Evolutionary conservation across 2,329 filamentous ascomycete genomes (phyloP).

Genomic region (Microdochium trichocladiopsis): DNA sequence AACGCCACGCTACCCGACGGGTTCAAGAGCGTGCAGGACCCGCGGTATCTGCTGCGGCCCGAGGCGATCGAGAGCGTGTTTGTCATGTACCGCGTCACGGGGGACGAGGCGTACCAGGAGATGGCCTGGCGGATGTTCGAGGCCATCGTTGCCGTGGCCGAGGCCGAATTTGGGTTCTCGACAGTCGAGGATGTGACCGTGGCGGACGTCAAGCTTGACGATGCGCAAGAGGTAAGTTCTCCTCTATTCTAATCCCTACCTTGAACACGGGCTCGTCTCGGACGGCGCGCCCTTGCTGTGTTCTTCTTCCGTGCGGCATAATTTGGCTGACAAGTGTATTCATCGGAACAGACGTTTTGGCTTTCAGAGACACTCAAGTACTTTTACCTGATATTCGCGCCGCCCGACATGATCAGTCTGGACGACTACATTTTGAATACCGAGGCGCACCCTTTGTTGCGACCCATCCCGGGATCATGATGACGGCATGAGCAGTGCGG

Average conservation of each 20-base stretch:
- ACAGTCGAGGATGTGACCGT: constrained; percentile 43
- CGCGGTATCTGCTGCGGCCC: constrained; percentile 40
- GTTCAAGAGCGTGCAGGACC: constrained; percentile 50
- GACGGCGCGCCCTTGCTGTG: constrained; percentile 20
- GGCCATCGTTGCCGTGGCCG: constrained; percentile 34
- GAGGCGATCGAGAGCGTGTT: constrained; percentile 49
- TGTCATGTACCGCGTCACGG: constrained; percentile 45
- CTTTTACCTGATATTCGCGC: constrained; percentile 64
- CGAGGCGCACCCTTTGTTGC: constrained; percentile 37
- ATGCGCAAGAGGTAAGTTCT: constrained; percentile 19
- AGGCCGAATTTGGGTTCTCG: constrained; percentile 39
- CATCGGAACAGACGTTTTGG: constrained; percentile 58
- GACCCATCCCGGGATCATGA: constrained; percentile 6
- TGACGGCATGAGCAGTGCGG: not conserved
- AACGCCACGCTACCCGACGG: constrained; percentile 37
- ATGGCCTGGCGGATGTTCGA: constrained; percentile 47
- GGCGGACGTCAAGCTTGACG: constrained; percentile 31
- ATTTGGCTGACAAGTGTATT: too few species aligned
- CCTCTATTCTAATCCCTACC: constrained; percentile 2
- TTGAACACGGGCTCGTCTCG: too few species aligned
- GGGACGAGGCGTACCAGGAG: constrained; percentile 36
- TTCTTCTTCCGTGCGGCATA: too few species aligned
- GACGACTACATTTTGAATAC: constrained; percentile 61
- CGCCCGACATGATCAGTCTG: constrained; percentile 55
- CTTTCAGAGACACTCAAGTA: constrained; percentile 69